These are phyloP conservation scores for Leucosporidium creatinivorum DNA, from an alignment of 768 basidiomycete genomes.

Conservation along the genomic window DNA sequence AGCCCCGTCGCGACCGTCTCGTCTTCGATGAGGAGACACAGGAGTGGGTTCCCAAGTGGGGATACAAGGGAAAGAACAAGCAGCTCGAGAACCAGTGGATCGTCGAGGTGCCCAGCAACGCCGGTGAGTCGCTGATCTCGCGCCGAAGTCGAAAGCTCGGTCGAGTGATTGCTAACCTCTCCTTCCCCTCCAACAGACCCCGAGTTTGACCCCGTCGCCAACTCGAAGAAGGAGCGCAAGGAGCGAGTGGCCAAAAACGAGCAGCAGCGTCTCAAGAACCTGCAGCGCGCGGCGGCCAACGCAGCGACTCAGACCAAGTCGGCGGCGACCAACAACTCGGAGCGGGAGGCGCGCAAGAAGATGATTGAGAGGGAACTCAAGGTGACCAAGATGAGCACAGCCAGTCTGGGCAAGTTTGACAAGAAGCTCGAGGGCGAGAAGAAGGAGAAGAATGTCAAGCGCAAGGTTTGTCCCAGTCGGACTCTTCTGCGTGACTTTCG, in stretches of 20 bases:
- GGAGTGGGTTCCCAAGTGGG: slow-evolving; percentile 88
- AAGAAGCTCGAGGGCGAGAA: slow-evolving; percentile 83
- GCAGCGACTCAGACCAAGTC: slow-evolving; percentile 31
- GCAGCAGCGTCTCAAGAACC: slow-evolving; percentile 63
- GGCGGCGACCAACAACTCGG: slow-evolving; percentile 26
- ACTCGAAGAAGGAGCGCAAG: slow-evolving; percentile 70
- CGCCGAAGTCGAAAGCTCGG: slow-evolving; percentile 3
- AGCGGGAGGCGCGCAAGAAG: slow-evolving; percentile 54
- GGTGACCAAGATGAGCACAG: slow-evolving; percentile 72
- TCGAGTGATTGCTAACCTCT: background rate
- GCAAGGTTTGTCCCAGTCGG: slow-evolving; percentile 60
- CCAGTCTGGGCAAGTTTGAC: slow-evolving; percentile 90
- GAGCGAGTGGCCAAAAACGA: slow-evolving; percentile 76
- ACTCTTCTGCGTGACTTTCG: background rate
- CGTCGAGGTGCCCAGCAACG: slow-evolving; percentile 77
- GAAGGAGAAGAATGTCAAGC: slow-evolving; percentile 74
- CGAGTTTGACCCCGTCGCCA: slow-evolving; percentile 70
- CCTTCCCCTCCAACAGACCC: slow-evolving; percentile 49
- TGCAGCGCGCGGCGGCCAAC: slow-evolving; percentile 52
- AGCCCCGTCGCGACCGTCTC: slow-evolving; percentile 66
- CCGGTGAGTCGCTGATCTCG: slow-evolving; percentile 53
- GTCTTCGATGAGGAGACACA: slow-evolving; percentile 93
- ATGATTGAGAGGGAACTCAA: slow-evolving; percentile 72
- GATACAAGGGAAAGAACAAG: slow-evolving; percentile 74
- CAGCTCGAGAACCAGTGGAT: slow-evolving; percentile 81